Percentiles rank a stretch among this genome's conserved stretches.
phyloP scores from a whole-genome alignment of 805 yeast genomes.

The Nakazawaea peltata region DNA sequence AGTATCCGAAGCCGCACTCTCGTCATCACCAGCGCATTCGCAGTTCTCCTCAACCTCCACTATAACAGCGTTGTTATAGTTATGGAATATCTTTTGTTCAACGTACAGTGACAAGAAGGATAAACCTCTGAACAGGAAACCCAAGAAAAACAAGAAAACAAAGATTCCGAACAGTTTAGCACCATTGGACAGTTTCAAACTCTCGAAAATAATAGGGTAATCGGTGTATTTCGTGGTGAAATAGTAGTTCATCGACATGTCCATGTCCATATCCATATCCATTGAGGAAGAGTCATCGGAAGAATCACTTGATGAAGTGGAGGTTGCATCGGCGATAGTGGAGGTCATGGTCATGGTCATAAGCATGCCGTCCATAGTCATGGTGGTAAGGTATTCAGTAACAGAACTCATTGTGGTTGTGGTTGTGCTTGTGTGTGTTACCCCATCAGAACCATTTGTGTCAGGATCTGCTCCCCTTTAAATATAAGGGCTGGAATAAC shows the following conservation, averaged over 20 bases:
- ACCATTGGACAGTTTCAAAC: constrained; percentile 41
- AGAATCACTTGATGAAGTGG: neutral
- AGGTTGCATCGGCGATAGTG: neutral
- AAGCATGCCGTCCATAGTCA: constrained; percentile 10
- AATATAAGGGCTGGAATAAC: too few relatives aligned
- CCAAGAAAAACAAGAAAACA: constrained; percentile 47
- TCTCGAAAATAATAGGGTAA: constrained; percentile 58
- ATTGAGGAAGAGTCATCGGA: neutral
- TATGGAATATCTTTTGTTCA: constrained; percentile 59
- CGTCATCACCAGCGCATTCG: constrained; percentile 23
- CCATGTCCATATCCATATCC: constrained; percentile 14
- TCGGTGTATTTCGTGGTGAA: constrained; percentile 40
- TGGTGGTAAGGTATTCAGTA: constrained; percentile 6
- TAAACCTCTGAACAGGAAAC: constrained; percentile 52
- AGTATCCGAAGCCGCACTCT: constrained; percentile 11
- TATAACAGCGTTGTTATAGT: constrained; percentile 20
- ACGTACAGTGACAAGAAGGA: constrained; percentile 53
- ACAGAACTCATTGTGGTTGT: neutral
- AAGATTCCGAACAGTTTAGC: constrained; percentile 73
- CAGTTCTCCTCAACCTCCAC: constrained; percentile 22
- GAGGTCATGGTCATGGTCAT: constrained; percentile 12
- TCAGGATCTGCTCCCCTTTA: too few relatives aligned
- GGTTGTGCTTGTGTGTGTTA: too few relatives aligned
- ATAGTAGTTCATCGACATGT: constrained; percentile 48
- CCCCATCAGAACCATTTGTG: too few relatives aligned